These are phyloP conservation scores for Tuber melanosporum DNA, from an alignment of 495 filamentous ascomycete genomes.

Conservation along the genomic window DNA sequence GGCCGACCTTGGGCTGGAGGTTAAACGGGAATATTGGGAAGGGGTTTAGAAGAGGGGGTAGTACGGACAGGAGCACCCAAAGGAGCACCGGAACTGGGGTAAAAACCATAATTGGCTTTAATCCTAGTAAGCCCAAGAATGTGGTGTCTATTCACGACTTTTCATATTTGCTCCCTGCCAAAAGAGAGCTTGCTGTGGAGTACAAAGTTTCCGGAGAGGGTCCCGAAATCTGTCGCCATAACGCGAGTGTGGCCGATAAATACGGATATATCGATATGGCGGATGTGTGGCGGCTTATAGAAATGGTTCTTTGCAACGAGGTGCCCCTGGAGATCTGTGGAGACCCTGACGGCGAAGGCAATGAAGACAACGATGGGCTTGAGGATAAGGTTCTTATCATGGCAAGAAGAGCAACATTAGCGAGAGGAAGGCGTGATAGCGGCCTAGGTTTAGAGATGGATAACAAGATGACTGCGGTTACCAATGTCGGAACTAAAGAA, in stretches of 20 bases:
- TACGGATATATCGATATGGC: constrained; percentile 68
- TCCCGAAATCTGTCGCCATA: constrained; percentile 71
- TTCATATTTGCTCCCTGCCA: constrained; percentile 63
- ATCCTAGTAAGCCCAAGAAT: constrained; percentile 46
- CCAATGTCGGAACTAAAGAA: not conserved
- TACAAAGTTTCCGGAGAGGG: constrained; percentile 82
- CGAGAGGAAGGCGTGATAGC: constrained; percentile 44
- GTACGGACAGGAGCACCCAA: constrained; percentile 41
- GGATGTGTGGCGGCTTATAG: constrained; percentile 75
- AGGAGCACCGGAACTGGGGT: constrained; percentile 39
- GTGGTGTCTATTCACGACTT: constrained; percentile 66
- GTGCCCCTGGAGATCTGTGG: constrained; percentile 62
- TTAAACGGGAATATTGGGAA: constrained; percentile 30
- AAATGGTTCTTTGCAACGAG: constrained; percentile 67
- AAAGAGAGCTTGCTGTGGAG: constrained; percentile 62
- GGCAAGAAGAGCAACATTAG: constrained; percentile 49
- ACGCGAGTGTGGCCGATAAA: constrained; percentile 67
- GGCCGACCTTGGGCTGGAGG: constrained; percentile 35
- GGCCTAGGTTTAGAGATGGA: constrained; percentile 48
- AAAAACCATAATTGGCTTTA: constrained; percentile 29
- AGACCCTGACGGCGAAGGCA: constrained; percentile 32
- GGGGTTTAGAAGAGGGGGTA: constrained; percentile 29
- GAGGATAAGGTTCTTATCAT: constrained; percentile 57
- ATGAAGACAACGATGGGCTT: constrained; percentile 24
- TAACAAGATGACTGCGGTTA: constrained; percentile 13